Evolutionary conservation across 495 filamentous ascomycete genomes (phyloP).

Genomic region (Annulohypoxylon stygium): DNA sequence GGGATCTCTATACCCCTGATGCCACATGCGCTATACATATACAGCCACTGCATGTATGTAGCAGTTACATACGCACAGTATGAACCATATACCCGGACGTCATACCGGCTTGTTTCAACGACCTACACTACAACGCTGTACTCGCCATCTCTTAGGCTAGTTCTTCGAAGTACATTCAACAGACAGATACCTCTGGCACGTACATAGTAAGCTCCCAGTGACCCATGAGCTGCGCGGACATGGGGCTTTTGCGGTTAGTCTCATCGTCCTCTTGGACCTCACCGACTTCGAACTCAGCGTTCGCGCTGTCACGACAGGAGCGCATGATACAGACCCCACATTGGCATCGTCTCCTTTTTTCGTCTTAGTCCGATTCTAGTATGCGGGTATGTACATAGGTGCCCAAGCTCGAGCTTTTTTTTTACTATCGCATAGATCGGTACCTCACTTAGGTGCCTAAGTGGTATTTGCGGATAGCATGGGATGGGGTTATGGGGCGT

Average conservation of each 20-base stretch:
- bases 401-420: neutral
- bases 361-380: conserved; percentile 16
- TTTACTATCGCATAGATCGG: conserved; percentile 9
- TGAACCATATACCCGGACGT: neutral
- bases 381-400: neutral
- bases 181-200: too few species aligned
- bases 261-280: conserved; percentile 14
- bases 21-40: conserved; percentile 1
- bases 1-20: conserved; percentile 9
- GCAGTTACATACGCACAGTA: neutral
- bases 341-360: neutral
- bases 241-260: conserved; percentile 10
- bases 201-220: conserved; percentile 15
- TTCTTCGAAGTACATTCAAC: neutral
- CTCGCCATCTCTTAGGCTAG: conserved; percentile 1
- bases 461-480: neutral
- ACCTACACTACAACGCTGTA: neutral
- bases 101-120: conserved; percentile 21
- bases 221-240: conserved; percentile 4
- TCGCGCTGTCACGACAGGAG: neutral
- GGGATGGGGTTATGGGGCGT: neutral
- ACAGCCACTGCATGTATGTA: neutral
- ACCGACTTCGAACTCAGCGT: conserved; percentile 28
- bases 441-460: neutral
- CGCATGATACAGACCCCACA: conserved; percentile 16